Conservation (phyloP, 2,329 filamentous ascomycete genomes). For the Stagonosporopsis chrysanthemi region DNA sequence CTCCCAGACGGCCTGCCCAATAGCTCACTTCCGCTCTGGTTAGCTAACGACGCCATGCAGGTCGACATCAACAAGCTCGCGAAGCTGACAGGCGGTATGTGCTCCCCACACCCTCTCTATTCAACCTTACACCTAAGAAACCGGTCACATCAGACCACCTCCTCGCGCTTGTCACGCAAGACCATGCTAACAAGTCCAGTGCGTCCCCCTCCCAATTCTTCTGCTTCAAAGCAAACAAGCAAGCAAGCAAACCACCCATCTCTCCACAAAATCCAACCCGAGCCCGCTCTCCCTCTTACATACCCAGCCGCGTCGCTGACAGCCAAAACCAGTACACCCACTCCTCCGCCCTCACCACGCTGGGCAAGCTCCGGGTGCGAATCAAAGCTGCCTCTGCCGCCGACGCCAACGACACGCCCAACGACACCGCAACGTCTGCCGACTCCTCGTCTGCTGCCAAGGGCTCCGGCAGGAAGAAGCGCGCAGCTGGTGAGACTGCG, state of each 20-base stretch:
- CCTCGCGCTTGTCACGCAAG: no score
- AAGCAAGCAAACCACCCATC: not conserved
- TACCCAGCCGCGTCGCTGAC: not conserved
- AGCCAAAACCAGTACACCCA: conserved; percentile 30
- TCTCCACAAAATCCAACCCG: not conserved
- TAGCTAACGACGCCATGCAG: conserved; percentile 1
- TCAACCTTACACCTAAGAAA: no score
- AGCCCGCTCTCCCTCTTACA: not conserved
- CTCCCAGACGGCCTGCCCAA: not conserved
- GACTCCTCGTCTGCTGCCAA: not conserved
- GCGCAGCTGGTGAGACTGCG: not conserved
- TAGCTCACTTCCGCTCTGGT: no score
- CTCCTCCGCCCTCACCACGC: conserved; percentile 33
- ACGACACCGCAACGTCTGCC: not conserved
- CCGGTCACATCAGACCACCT: no score
- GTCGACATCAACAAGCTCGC: conserved; percentile 26
- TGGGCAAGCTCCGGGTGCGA: conserved; percentile 35
- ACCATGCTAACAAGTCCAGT: not conserved
- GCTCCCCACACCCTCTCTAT: not conserved
- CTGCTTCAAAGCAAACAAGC: not conserved
- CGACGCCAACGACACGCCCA: not conserved
- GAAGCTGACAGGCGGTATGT: conserved; percentile 17
- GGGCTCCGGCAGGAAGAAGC: not conserved
- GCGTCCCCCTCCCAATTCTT: no score
- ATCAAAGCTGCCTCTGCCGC: not conserved